Base-by-base conservation (phyloP, 1,139 yeast species). In the Candida sp. region DNA sequence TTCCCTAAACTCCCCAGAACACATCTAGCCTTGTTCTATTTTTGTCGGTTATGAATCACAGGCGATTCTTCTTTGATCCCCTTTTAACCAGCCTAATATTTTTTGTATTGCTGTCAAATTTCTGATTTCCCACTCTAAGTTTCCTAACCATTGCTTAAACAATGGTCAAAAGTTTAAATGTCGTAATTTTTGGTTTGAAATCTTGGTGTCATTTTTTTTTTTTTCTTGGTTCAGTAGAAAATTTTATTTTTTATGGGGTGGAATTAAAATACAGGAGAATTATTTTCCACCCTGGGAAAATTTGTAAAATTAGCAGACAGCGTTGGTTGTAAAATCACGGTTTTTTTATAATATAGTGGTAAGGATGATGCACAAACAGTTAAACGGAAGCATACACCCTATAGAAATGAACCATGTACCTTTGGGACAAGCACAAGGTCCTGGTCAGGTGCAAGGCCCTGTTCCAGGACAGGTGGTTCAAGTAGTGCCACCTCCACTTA, bases 391-490 rank as follows among this genome's bases (percentile, higher is more conserved):
- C 32, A 36, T 23, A 19, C 39, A 37, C 27, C 33, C 39, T 7
- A 7, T 25, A 25, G 29, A 25, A 7, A 25, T 25, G 29, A 11
- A 11, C 3, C 29, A 25, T 11, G 11, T 25, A 25, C 29, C 7
- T 8, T 7, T 25, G 29, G 29, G 29, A 7, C 29, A 25, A 25
- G 34, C 33, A 27, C n/a, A 21, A 23, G 19, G 23, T 9, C 23
- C 38, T 22, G 22, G 38, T 22, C 32, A 36, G 22, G 30, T 23
- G 19, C 19, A 15, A 15, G 19, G 19, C 3, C 39, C 9, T 42
- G 4, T 5, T 44, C 40, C 25, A 44, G 34, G 34, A 27, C 45
- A 32, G 27, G 25, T 25, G 40, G 41, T 8, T 35, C 39, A 25
- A 11, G 29, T 25, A 11, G 29, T 25, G 29, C 11, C 11, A 7